These are phyloP conservation scores for Apiospora koreana DNA, from an alignment of 2,329 filamentous ascomycete genomes.

Conservation along the genomic window DNA sequence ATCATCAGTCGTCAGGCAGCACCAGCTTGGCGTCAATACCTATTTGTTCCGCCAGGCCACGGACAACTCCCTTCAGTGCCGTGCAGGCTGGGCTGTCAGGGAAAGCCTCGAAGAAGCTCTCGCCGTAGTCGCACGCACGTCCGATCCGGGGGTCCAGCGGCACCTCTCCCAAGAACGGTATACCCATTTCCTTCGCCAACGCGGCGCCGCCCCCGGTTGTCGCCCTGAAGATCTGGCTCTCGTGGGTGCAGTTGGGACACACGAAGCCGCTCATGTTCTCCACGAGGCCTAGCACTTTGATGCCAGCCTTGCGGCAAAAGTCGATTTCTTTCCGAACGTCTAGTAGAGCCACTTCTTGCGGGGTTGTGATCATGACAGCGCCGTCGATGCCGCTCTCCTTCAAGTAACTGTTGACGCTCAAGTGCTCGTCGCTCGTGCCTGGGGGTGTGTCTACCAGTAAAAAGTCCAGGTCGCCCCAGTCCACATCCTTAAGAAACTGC, in stretches of 20 bases:
- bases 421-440: slow-evolving; percentile 91
- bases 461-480: slow-evolving; percentile 95
- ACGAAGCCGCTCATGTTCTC: slow-evolving; percentile 99
- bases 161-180: slow-evolving; percentile 87
- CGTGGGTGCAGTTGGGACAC: slow-evolving; percentile 84
- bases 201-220: slow-evolving; percentile 85
- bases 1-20: slow-evolving; percentile 41
- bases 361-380: slow-evolving; percentile 89
- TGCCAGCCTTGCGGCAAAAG: slow-evolving; percentile 93
- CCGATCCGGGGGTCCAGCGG: slow-evolving; percentile 92
- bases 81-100: slow-evolving; percentile 88
- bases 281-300: slow-evolving; percentile 82
- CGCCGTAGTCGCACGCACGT: slow-evolving; percentile 95
- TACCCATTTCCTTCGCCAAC: slow-evolving; percentile 81
- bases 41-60: slow-evolving; percentile 66
- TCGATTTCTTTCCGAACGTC: slow-evolving; percentile 98
- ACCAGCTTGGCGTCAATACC: slow-evolving; percentile 61
- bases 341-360: slow-evolving; percentile 88
- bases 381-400: slow-evolving; percentile 92
- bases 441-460: slow-evolving; percentile 94
- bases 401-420: slow-evolving; percentile 89
- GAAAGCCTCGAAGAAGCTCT: slow-evolving; percentile 94
- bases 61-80: slow-evolving; percentile 80
- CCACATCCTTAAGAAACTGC: slow-evolving; percentile 95
- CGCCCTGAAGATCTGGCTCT: slow-evolving; percentile 83